Evolutionary conservation across 1,139 yeast species (phyloP), one percentile per base, ranked within the genome.

Genomic region (Citeromyces siamensis): DNA sequence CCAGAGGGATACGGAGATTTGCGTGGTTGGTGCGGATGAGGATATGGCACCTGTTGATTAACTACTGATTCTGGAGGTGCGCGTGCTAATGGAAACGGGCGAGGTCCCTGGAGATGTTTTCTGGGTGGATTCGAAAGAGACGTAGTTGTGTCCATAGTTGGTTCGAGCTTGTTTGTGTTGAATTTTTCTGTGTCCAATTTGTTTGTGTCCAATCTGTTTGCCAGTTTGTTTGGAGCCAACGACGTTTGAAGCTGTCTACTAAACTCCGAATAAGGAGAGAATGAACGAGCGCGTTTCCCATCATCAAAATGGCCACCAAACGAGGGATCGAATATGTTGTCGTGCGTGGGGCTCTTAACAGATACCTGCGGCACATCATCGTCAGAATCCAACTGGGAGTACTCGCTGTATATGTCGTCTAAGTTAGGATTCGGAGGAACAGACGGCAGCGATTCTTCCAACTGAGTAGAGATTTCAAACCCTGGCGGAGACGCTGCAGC

Each of bases 261-360:
- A 51, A 72, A 69, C 43, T 70, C 75, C 27, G 68, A 53, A 47
- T 69, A 71, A 43, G 74, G 77, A 1, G 78, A 55, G 19, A 53
- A 35, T 12, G 40, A 27, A 12, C 36, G 21, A 19, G 32, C 19
- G 2, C 35, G 27, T 14, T 20, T 16, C 22, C 20, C 23, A 9
- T 19, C 7, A 19, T 19, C 35, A 13, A 20, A 7, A 22, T 32
- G 35, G 22, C 38, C 40, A 14, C 40, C 42, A 36, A 35, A 40
- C 3, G 42, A 21, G 4, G 42, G 42, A 26, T 40, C 42, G 20
- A 40, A 40, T 10, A 40, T 38, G 18, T 40, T 40, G 7, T 35
- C 34, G 10, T 17, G 17, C 8, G 20, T 20, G n/a, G 35, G 26
- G 14, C 37, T 18, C 14, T 19, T 32, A 8, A 32, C 31, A 26